Conservation (phyloP, 2,329 filamentous ascomycete genomes). For the Akanthomyces muscarius region DNA sequence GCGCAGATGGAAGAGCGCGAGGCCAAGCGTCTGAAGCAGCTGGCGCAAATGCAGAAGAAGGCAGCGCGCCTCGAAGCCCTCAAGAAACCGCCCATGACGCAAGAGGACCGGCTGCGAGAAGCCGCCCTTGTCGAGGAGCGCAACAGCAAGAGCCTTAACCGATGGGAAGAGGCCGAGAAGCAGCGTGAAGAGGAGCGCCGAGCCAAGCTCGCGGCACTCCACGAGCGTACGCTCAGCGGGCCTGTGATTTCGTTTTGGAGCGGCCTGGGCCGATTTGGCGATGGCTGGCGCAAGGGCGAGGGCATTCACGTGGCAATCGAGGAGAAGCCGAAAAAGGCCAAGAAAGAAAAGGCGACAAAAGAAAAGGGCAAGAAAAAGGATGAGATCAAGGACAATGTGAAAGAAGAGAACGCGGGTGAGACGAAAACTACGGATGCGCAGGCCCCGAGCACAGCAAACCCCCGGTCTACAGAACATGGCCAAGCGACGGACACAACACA, state of each 20-base stretch:
- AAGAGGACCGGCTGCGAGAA: conserved; percentile 78
- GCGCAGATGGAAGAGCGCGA: conserved; percentile 72
- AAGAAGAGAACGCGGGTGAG: conserved; percentile 17
- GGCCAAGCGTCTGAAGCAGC: conserved; percentile 64
- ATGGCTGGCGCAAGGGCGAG: conserved; percentile 68
- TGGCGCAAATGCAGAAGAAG: conserved; percentile 63
- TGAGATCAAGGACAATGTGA: conserved; percentile 20
- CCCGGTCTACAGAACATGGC: not conserved
- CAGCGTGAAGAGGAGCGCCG: conserved; percentile 78
- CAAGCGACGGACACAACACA: not conserved
- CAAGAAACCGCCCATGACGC: conserved; percentile 79
- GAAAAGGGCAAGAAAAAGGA: conserved; percentile 30
- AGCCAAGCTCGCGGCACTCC: conserved; percentile 79
- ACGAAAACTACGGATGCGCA: not conserved
- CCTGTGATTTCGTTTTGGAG: conserved; percentile 93
- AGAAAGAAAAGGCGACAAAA: conserved; percentile 41
- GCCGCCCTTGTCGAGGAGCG: conserved; percentile 78
- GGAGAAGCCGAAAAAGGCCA: conserved; percentile 57
- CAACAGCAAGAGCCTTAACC: conserved; percentile 85
- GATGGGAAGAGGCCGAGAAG: conserved; percentile 92
- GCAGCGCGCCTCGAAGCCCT: conserved; percentile 67
- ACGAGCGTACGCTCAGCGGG: conserved; percentile 80
- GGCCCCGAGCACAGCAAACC: not conserved
- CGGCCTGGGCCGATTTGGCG: conserved; percentile 77
- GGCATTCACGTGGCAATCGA: conserved; percentile 62